Base-by-base conservation (phyloP, 176 grass and related monocot species). In the Zoysia japonica region DNA sequence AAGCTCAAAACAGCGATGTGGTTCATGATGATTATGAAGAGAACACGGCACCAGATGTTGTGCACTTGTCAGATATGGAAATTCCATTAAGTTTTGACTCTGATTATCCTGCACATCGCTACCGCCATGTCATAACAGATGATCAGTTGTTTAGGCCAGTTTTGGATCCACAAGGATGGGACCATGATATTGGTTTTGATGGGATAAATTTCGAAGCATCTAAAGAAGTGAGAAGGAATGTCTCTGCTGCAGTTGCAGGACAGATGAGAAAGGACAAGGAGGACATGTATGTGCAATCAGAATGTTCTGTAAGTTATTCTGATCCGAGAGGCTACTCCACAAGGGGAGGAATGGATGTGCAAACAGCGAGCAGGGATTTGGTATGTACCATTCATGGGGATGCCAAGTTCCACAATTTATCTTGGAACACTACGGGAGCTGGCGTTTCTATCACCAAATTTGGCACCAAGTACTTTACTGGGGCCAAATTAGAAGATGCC, bases 211-310 rank as follows among this genome's bases (percentile, higher is more conserved):
- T 92, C 63, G 92, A 97, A 80, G 67, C 83, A 19, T 92, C 80
- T 72, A 78, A 51, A 46, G 88, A 81, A 38, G 35, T 89, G 43
- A 72, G 71, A 37, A 87, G 63, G 74, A 92, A 90, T 74, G 43
- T 80, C 11, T 84, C 78, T 73, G 89, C 55, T 13, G 88, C 92
- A 61, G 64, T 97, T 15, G 47, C 75, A 6, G 89, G 89, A 67
- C 92, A 97, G 83, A 86, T 97, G 82, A 94, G 89, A 51, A 97
- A 97, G 83, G 95, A 94, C 76, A 97, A 94, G 79, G 86, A 91
- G 79, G 92, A 97, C 87, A 78, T 97, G 75, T 80, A 72, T 79
- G 59, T 92, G 51, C 89, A 94, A 71, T 90, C 95, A 82, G 95
- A 92, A 80, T 92, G 83, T 81, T 84, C 70, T 39, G 87, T 84